A percentile compares a stretch with the other conserved stretches of the same genome.
These are phyloP conservation scores for Tetraselmis chui DNA, from an alignment of 139 green algal species.

Conservation along the genomic window DNA sequence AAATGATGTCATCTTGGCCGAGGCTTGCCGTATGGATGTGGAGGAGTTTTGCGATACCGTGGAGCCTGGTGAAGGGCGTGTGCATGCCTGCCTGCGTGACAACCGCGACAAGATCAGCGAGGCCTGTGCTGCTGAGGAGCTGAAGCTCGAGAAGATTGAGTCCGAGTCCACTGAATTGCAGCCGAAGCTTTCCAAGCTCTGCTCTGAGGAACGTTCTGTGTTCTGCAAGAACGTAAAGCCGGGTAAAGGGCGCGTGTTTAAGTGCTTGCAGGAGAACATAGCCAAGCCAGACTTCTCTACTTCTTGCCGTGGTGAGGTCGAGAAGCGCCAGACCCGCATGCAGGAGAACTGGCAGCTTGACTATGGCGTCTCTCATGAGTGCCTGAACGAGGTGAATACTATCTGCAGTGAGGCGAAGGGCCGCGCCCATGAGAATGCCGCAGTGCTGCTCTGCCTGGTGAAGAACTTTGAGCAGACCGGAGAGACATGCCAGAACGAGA, in stretches of 20 bases:
- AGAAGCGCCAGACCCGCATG: constrained; percentile 33
- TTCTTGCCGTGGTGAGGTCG: constrained; percentile 48
- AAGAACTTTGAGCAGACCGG: constrained; percentile 37
- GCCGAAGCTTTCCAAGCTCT: constrained; percentile 65
- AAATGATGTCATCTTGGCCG: constrained; percentile 62
- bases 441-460: constrained; percentile 48
- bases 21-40: constrained; percentile 60
- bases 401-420: constrained; percentile 30
- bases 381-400: constrained; percentile 41
- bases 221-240: constrained; percentile 59
- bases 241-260: constrained; percentile 49
- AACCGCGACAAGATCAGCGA: constrained; percentile 52
- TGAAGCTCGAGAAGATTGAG: constrained; percentile 54
- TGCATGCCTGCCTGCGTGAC: constrained; percentile 70
- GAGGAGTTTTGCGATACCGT: constrained; percentile 60
- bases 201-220: constrained; percentile 51
- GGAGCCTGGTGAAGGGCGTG: constrained; percentile 50
- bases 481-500: constrained; percentile 55
- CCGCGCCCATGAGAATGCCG: not conserved
- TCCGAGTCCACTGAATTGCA: constrained; percentile 50
- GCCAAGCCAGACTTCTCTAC: constrained; percentile 58
- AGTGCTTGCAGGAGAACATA: constrained; percentile 69
- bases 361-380: constrained; percentile 57
- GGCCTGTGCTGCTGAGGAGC: constrained; percentile 64
- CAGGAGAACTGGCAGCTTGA: constrained; percentile 68